These are phyloP conservation scores for Noccaea caerulescens DNA, from an alignment of 345 rosid species.

Conservation along the genomic window DNA sequence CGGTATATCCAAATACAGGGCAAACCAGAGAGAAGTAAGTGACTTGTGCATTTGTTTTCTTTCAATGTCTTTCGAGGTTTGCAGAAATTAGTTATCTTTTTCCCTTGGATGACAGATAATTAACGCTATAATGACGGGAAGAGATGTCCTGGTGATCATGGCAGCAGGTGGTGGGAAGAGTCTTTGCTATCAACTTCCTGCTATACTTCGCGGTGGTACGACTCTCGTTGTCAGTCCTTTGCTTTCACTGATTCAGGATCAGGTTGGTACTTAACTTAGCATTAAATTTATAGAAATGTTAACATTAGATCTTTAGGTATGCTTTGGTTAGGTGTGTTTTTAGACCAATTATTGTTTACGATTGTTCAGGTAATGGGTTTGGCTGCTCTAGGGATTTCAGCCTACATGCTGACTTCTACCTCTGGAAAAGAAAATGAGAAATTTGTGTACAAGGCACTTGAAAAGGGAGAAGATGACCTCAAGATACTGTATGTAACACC, in stretches of 20 bases:
- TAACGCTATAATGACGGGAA: constrained; percentile 80
- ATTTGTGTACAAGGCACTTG: constrained; percentile 85
- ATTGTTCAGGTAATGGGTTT: constrained; percentile 84
- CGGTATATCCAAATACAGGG: constrained; percentile 77
- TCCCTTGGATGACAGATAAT: constrained; percentile 56
- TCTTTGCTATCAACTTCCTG: constrained; percentile 95
- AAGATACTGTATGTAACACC: constrained; percentile 92
- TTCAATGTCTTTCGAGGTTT: not conserved
- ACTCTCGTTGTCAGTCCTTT: constrained; percentile 92
- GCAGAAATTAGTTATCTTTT: not conserved
- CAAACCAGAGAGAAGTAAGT: constrained; percentile 85
- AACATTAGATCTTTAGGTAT: not conserved
- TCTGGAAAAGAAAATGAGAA: constrained; percentile 90
- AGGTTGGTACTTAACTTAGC: constrained; percentile 50
- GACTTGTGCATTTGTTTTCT: not conserved
- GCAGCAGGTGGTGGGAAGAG: constrained; percentile 99
- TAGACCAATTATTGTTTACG: not conserved
- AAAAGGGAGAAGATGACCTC: constrained; percentile 83
- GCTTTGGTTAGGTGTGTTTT: constrained; percentile 6
- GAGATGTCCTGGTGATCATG: constrained; percentile 91
- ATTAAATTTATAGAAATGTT: not conserved
- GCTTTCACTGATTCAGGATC: constrained; percentile 94
- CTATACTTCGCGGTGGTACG: constrained; percentile 70
- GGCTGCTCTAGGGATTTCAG: constrained; percentile 82
- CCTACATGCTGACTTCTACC: constrained; percentile 81